Evolutionary conservation across 306 rosid species (phyloP).

Genomic region (Delonix regia): DNA sequence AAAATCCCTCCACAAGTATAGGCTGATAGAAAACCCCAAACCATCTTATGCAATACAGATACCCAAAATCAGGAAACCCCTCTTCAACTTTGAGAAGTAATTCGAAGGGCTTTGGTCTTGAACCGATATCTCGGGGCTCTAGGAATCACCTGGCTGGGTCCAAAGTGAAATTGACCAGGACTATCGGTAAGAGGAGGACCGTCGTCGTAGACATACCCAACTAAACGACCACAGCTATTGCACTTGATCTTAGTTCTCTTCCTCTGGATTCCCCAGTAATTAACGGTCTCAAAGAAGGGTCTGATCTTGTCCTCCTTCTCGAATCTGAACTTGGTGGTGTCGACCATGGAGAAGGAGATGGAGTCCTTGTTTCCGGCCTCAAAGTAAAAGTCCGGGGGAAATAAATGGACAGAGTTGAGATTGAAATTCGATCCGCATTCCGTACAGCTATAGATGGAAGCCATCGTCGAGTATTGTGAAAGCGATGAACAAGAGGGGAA

Average conservation of each 20-base stretch:
- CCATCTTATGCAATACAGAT: neutral
- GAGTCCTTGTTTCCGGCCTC: slow-evolving; percentile 90
- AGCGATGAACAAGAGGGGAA: too few relatives aligned
- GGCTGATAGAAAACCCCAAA: neutral
- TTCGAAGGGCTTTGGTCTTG: slow-evolving; percentile 78
- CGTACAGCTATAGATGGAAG: slow-evolving; percentile 59
- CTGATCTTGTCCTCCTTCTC: slow-evolving; percentile 78
- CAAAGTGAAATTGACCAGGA: slow-evolving; percentile 81
- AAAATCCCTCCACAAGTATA: neutral
- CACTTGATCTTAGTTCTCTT: slow-evolving; percentile 87
- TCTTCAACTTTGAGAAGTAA: slow-evolving; percentile 44
- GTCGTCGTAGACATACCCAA: slow-evolving; percentile 82
- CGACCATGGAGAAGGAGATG: slow-evolving; percentile 71
- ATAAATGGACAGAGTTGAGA: slow-evolving; percentile 52
- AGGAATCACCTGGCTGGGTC: slow-evolving; percentile 94
- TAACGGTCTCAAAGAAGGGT: slow-evolving; percentile 79
- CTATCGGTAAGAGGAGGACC: slow-evolving; percentile 72
- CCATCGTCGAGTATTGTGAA: neutral
- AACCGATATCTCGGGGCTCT: slow-evolving; percentile 78
- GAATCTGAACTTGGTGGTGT: slow-evolving; percentile 67
- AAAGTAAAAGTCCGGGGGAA: slow-evolving; percentile 72
- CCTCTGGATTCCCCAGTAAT: slow-evolving; percentile 92
- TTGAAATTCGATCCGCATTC: slow-evolving; percentile 73
- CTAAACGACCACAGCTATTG: slow-evolving; percentile 49
- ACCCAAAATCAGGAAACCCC: neutral